phyloP scores from a whole-genome alignment of 1,139 yeast species.

The Magnusiomyces magnusii region DNA sequence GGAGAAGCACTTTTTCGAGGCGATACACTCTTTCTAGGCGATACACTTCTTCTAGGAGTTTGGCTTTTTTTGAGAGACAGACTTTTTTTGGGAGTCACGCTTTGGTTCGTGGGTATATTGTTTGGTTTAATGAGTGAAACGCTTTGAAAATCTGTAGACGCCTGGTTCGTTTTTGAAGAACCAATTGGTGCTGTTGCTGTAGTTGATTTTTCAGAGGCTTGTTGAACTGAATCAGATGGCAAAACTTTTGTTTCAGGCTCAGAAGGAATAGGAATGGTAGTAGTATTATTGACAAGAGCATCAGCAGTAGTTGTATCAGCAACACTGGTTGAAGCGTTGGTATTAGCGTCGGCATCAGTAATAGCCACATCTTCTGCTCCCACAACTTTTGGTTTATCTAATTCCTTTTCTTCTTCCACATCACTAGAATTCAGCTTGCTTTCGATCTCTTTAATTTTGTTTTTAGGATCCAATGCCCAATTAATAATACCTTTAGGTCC shows the following conservation, averaged over 20 bases:
- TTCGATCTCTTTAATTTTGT: conserved; percentile 51
- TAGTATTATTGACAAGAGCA: not conserved
- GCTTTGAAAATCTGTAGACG: not conserved
- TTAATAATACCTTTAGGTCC: conserved; percentile 47
- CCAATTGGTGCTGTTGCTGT: not conserved
- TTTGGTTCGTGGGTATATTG: no score
- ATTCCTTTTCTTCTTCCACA: conserved; percentile 6
- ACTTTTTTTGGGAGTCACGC: not conserved
- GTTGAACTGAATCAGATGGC: not conserved
- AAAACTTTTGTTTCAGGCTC: not conserved
- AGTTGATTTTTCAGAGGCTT: not conserved
- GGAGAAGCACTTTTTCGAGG: conserved; percentile 16
- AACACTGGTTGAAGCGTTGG: no score
- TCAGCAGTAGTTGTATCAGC: no score
- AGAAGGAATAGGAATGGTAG: not conserved
- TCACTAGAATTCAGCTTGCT: conserved; percentile 7
- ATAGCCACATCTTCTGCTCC: not conserved
- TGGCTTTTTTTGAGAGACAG: not conserved
- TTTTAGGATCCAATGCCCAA: conserved; percentile 52
- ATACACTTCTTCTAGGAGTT: not conserved
- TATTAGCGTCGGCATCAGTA: no score
- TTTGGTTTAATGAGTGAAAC: not conserved
- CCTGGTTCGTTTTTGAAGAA: not conserved
- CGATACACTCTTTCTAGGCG: not conserved
- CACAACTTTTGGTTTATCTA: not conserved